These are phyloP conservation scores for Rosa persica DNA, from an alignment of 306 rosid genomes.

Conservation along the genomic window DNA sequence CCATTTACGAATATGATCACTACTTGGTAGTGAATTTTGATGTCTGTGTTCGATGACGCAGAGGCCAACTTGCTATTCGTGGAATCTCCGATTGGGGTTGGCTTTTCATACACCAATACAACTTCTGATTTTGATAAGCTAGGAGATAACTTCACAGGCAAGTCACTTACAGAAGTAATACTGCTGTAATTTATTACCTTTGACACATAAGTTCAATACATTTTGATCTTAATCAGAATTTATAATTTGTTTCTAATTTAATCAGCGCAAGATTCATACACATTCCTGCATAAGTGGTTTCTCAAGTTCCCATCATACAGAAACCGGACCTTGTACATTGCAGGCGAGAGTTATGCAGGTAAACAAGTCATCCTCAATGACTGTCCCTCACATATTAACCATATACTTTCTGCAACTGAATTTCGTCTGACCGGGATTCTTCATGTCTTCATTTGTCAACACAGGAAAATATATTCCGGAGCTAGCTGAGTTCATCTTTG, in stretches of 20 bases:
- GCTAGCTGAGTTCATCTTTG: slow-evolving; percentile 72
- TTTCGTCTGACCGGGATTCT: background rate
- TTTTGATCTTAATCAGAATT: background rate
- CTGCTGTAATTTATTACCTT: background rate
- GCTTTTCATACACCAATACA: slow-evolving; percentile 87
- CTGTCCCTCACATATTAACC: background rate
- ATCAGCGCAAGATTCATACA: slow-evolving; percentile 76
- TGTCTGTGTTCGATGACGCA: slow-evolving; percentile 35
- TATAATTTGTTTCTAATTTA: background rate
- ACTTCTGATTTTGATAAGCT: slow-evolving; percentile 59
- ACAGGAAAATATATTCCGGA: slow-evolving; percentile 91
- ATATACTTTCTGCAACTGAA: background rate
- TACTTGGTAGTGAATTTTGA: slow-evolving; percentile 11
- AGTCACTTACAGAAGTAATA: background rate
- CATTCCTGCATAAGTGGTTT: slow-evolving; percentile 73
- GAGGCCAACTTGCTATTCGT: slow-evolving; percentile 84
- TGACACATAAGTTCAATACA: background rate
- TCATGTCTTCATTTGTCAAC: slow-evolving; percentile 11
- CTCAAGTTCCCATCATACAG: slow-evolving; percentile 74
- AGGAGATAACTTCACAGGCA: slow-evolving; percentile 88
- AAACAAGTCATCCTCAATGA: background rate
- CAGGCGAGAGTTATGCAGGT: slow-evolving; percentile 95
- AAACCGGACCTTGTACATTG: slow-evolving; percentile 64
- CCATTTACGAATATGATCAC: background rate
- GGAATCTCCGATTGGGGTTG: slow-evolving; percentile 96